Percentiles rank a stretch among this genome's conserved stretches.
These are phyloP conservation scores for Castanea sativa DNA, from an alignment of 306 rosid species.

Conservation along the genomic window DNA sequence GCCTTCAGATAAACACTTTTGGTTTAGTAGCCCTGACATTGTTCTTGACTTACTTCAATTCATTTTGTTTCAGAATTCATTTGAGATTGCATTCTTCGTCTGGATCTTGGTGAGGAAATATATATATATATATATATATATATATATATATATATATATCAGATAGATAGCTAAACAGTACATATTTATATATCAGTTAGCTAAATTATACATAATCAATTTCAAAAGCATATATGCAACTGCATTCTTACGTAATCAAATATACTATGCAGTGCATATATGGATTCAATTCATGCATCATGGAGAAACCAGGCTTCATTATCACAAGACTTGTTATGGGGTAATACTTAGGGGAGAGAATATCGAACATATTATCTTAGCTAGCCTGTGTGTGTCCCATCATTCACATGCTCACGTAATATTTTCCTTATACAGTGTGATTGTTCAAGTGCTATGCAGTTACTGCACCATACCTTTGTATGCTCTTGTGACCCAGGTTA, in stretches of 20 bases:
- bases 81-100: constrained; percentile 92
- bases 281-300: constrained; percentile 81
- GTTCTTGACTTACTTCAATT: constrained; percentile 76
- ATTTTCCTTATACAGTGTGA: constrained; percentile 40
- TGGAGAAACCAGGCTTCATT: constrained; percentile 64
- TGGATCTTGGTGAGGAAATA: constrained; percentile 70
- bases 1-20: constrained; percentile 75
- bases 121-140: no score
- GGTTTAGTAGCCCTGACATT: constrained; percentile 60
- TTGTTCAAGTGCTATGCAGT: constrained; percentile 97
- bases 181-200: no score
- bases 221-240: neutral
- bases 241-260: neutral
- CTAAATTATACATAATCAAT: neutral
- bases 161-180: no score
- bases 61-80: constrained; percentile 89
- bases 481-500: constrained; percentile 75
- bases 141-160: no score
- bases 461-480: constrained; percentile 84
- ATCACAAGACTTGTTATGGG: constrained; percentile 80
- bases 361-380: constrained; percentile 7
- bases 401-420: constrained; percentile 18
- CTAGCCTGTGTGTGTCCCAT: constrained; percentile 3
- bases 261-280: constrained; percentile 58
- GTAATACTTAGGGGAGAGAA: constrained; percentile 32